Base-by-base conservation (phyloP, 169 alveolate species). In the Babesia bovis region DNA sequence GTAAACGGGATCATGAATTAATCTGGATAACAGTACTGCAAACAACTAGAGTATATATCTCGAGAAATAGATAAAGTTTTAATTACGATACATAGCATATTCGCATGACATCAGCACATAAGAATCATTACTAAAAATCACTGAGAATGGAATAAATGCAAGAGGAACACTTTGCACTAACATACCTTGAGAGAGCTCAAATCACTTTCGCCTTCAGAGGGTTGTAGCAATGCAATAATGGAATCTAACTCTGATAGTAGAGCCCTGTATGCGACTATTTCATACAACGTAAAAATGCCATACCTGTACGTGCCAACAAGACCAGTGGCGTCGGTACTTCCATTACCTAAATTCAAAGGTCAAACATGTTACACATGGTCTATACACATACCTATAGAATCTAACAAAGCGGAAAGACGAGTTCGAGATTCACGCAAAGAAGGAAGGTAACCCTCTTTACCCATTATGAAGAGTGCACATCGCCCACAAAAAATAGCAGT, bases 151-250 rank as follows among this genome's bases (percentile, higher is more conserved):
- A n/a, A n/a, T n/a, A n/a, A n/a, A n/a, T n/a, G n/a, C n/a, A n/a
- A n/a, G n/a, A n/a, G n/a, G n/a, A n/a, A n/a, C n/a, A n/a, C n/a
- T n/a, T n/a, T n/a, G n/a, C n/a, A n/a, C n/a, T 38, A 15, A 32
- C 66, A 4, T 63, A 74, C 84, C 84, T 74, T 74, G 19, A 40
- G 40, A 19, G 57, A 63, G 1, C 28, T 35, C 47, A 28, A 30
- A 2, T 47, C 52, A 12, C 33, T 33, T 12, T 63, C 77, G 23
- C 32, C 28, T 33, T 25, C 17, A 4, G 38, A 47, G 28, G 84
- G 77, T 25, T 63, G 23, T 28, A 74, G 30, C 23, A 61, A 53
- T 15, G 30, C 30, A n/a, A 53, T 15, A 10, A 74, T 21, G 44
- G n/a, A 51, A 52, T 74, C 75, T 23, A 74, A 13, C 17, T 51